Conservation (phyloP, 1,284 basidiomycete species). For the Filobasidium uniguttulatum region DNA sequence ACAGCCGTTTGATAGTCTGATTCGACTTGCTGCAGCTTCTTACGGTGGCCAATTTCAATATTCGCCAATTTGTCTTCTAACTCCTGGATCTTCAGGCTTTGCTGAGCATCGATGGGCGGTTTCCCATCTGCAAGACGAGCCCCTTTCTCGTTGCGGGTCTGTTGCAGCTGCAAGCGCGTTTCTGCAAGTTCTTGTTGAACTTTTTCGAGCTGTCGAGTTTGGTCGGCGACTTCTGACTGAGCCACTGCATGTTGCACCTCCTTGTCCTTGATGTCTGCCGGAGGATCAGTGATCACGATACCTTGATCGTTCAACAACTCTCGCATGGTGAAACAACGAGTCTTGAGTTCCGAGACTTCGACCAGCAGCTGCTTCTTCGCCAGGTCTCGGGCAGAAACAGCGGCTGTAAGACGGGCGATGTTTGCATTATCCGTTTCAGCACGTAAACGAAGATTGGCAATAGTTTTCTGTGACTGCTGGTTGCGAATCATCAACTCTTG, state of each 20-base stretch:
- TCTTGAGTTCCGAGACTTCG: constrained; percentile 50
- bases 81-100: constrained; percentile 23
- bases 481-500: constrained; percentile 37
- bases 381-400: constrained; percentile 1
- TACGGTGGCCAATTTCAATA: constrained; percentile 60
- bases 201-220: constrained; percentile 52
- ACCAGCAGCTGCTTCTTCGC: constrained; percentile 1
- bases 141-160: constrained; percentile 45
- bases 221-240: constrained; percentile 40
- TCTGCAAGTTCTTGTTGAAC: constrained; percentile 57
- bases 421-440: background rate
- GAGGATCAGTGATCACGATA: constrained; percentile 53
- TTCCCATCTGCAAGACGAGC: constrained; percentile 12
- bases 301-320: constrained; percentile 82
- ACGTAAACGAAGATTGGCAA: background rate
- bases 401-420: background rate
- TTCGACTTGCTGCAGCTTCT: constrained; percentile 57
- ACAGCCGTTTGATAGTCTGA: constrained; percentile 89
- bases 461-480: background rate
- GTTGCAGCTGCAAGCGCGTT: constrained; percentile 52
- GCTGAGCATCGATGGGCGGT: constrained; percentile 8
- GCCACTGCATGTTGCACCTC: no score
- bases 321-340: constrained; percentile 68
- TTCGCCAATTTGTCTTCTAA: constrained; percentile 62
- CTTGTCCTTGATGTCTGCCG: background rate